Base-by-base conservation (phyloP, 768 basidiomycete genomes). In the Mycena crocata region DNA sequence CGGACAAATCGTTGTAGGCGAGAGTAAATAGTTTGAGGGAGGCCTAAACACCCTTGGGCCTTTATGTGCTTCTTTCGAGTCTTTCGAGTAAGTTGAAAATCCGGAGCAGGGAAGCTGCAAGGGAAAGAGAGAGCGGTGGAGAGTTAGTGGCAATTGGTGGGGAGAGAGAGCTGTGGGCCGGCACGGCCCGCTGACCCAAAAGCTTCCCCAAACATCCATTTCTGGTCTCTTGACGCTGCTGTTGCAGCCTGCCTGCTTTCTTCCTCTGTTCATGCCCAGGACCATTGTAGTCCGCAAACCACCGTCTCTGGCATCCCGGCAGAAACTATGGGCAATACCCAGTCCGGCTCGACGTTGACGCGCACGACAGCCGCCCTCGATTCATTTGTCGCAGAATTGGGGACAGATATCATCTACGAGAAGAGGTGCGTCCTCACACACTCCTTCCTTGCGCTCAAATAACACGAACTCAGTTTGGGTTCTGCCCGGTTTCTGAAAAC, bases 301-400 rank as follows among this genome's bases (percentile, higher is more conserved):
- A 35, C 39, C 32, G 37, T 34, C 32, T n/a, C 21, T 44, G 62
- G 13, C 49, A 26, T 15, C 23, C 39, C n/a, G 24, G 9, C 19
- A 26, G 19, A 34, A 51, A 61, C 17, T 39, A 94, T 95, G 94
- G 94, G 94, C 24, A 94, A 95, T 75, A 84, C 84, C 32, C 89
- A 93, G 67, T 91, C 93, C 5, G 87, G 88, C 26, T 88, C 89
- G 14, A 85, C 89, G 6, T 80, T 93, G 68, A 90, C 90, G 59
- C 87, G 93, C 64, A 89, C 90, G 1, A 88, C 86, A 8, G 92
- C 91, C 31, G 93, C 95, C 17, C 83, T 97, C 66, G 96, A 98
- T 78, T 95, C 93, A 3, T 96, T 94, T 75, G 90, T 99, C 17
- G 85, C 90, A 3, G 97, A 99, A 75, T 85, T 99, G 26, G 92